Evolutionary conservation across 75 land plant genomes (phyloP), one percentile per base, ranked within the genome.

Genomic region (Pseudotsuga menziesii): DNA sequence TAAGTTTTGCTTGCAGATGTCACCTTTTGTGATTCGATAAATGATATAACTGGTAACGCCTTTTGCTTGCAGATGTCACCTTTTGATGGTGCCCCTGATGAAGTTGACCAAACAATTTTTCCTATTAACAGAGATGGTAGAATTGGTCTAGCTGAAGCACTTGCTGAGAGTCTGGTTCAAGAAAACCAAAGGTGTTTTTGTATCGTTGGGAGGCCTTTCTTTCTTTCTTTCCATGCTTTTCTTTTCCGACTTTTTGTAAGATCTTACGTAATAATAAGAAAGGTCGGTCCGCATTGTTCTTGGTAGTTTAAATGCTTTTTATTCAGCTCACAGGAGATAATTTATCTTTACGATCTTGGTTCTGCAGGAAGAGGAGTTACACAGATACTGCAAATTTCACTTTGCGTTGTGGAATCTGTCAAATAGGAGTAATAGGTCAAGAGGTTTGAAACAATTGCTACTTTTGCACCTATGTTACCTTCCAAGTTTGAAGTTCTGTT

Each of bases 321-420:
- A 3, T 76, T 78, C 77, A 78, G 20, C 19, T 20, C n/a, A 36
- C 20, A 39, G 25, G 13, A 39, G 72, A 41, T 11, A 70, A 70
- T 63, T 12, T 72, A 44, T 41, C n/a, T 69, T 69, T 36, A 41
- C 20, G n/a, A 69, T 11, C 39, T 29, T 20, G 39, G 11, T 3
- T 73, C 14, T 56, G 57, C 83, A 97, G 99, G 82, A 87, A 88
- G 36, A 81, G 96, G 78, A 93, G 83, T 16, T 97, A 81, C 76
- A 97, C 99, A 1, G 99, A 97, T 79, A 97, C 99, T 36, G 88
- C 91, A 63, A 94, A 91, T 73, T 97, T 97, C 82, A 97, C 96
- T 11, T 75, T 97, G 79, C 92, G 99, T 2, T 97, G 99, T 78
- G 98, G 94, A 0, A 88, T 91, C 23, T 97, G 99, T 84, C 99